Percentiles rank a stretch among this genome's conserved stretches.
These are phyloP conservation scores for Aurifilum marmelostoma DNA, from an alignment of 2,329 filamentous ascomycete species.

Conservation along the genomic window DNA sequence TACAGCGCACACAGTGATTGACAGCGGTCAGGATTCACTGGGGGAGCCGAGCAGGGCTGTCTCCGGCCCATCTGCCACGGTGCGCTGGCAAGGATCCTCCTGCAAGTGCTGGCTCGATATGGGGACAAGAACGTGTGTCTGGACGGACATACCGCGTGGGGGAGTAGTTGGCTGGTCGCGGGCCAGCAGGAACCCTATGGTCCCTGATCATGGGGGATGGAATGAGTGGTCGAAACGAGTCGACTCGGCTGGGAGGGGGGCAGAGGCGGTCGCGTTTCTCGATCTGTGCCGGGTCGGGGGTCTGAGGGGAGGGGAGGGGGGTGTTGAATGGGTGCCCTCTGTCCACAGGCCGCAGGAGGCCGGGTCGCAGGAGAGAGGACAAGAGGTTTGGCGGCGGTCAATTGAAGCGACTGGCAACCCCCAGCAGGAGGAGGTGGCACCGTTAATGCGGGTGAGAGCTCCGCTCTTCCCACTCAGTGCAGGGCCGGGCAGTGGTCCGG, in stretches of 20 bases:
- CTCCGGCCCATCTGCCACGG: neutral
- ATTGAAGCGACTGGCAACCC: constrained; percentile 4
- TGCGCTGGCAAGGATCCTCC: constrained; percentile 21
- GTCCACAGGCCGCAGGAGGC: constrained; percentile 6
- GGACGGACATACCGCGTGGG: constrained; percentile 55
- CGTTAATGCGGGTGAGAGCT: constrained; percentile 17
- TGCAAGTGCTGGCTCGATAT: constrained; percentile 16
- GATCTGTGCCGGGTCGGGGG: constrained; percentile 1
- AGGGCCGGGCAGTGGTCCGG: constrained; percentile 7
- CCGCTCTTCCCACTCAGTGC: constrained; percentile 14
- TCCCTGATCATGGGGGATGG: constrained; percentile 54
- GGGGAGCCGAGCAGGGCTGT: constrained; percentile 4
- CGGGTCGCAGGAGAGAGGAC: neutral
- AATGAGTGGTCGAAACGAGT: constrained; percentile 28
- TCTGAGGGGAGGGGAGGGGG: neutral
- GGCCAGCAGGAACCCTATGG: constrained; percentile 61
- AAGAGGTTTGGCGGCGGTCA: constrained; percentile 7
- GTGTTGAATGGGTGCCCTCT: constrained; percentile 5
- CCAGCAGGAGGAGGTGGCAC: constrained; percentile 15
- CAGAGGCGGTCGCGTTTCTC: constrained; percentile 6
- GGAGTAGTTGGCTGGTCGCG: constrained; percentile 61
- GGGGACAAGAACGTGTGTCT: constrained; percentile 7
- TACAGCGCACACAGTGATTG: constrained; percentile 1
- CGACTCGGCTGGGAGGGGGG: constrained; percentile 16
- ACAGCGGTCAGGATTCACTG: constrained; percentile 11